Evolutionary conservation across 2,329 filamentous ascomycete genomes (phyloP).

Genomic region (Claviceps cyperi): DNA sequence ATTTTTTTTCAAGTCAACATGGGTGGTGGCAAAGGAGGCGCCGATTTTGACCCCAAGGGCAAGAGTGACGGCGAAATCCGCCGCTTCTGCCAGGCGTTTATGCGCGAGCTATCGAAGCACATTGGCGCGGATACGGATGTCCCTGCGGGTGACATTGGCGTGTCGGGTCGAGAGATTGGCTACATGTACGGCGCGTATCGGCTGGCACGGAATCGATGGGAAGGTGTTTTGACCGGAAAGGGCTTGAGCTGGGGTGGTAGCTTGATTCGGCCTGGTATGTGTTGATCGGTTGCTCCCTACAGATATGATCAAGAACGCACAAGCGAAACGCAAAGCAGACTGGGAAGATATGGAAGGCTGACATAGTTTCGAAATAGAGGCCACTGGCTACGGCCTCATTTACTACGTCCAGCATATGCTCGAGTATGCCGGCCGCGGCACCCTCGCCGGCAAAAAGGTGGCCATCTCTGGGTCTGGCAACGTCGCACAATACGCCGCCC

Average conservation of each 20-base stretch:
- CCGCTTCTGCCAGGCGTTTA: slow-evolving; percentile 91
- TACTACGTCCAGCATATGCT: slow-evolving; percentile 98
- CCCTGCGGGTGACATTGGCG: slow-evolving; percentile 92
- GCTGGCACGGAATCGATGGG: slow-evolving; percentile 76
- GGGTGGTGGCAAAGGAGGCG: slow-evolving; percentile 93
- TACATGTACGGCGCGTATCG: slow-evolving; percentile 94
- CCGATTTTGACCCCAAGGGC: slow-evolving; percentile 98
- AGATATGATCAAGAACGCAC: background rate
- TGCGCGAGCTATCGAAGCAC: slow-evolving; percentile 89
- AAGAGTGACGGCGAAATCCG: slow-evolving; percentile 96
- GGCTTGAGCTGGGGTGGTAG: slow-evolving; percentile 83
- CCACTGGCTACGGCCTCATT: slow-evolving; percentile 89
- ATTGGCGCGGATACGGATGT: slow-evolving; percentile 95
- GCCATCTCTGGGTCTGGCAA: slow-evolving; percentile 95
- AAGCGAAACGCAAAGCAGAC: background rate
- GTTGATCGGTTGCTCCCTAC: slow-evolving; percentile 2
- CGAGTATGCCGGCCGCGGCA: slow-evolving; percentile 71
- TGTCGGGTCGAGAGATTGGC: slow-evolving; percentile 81
- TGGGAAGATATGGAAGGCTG: background rate
- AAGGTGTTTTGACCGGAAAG: slow-evolving; percentile 94
- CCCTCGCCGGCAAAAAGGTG: slow-evolving; percentile 81
- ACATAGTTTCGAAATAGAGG: slow-evolving; percentile 39
- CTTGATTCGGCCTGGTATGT: slow-evolving; percentile 63
- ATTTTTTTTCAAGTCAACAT: slow-evolving; percentile 42
- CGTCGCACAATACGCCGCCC: slow-evolving; percentile 91